phyloP scores from a whole-genome alignment of 75 land plant genomes.

The Picea glauca region DNA sequence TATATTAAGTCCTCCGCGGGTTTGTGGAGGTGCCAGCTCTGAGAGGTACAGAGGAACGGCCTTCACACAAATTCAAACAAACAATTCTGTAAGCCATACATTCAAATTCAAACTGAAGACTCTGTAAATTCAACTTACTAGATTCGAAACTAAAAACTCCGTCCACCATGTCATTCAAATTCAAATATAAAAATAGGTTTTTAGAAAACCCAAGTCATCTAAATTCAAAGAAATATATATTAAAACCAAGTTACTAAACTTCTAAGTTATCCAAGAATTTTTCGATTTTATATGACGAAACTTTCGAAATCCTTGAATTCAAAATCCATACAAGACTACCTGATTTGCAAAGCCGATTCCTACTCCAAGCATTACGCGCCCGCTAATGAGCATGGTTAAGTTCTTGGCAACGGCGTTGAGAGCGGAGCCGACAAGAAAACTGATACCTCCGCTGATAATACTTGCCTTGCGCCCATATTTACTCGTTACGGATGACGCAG shows the following conservation, averaged over 20 bases:
- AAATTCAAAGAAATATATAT: no score
- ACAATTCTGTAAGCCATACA: no score
- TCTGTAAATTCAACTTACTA: no score
- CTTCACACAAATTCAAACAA: slow-evolving; percentile 19
- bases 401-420: slow-evolving; percentile 31
- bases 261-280: no score
- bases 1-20: slow-evolving; percentile 76
- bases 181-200: no score
- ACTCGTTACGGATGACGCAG: slow-evolving; percentile 32
- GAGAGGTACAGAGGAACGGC: slow-evolving; percentile 83
- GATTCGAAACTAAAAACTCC: no score
- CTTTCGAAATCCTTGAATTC: background rate
- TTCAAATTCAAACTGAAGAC: no score
- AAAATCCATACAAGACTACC: slow-evolving; percentile 3
- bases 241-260: no score
- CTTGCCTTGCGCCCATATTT: slow-evolving; percentile 27
- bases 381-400: slow-evolving; percentile 31
- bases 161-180: no score
- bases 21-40: slow-evolving; percentile 76
- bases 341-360: slow-evolving; percentile 39
- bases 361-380: slow-evolving; percentile 29
- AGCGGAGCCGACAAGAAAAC: slow-evolving; percentile 34
- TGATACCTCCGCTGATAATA: slow-evolving; percentile 33
- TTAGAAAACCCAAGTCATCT: no score
- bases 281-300: background rate